Evolutionary conservation across 2,329 filamentous ascomycete species (phyloP).

Genomic region (Cytospora piceicola): DNA sequence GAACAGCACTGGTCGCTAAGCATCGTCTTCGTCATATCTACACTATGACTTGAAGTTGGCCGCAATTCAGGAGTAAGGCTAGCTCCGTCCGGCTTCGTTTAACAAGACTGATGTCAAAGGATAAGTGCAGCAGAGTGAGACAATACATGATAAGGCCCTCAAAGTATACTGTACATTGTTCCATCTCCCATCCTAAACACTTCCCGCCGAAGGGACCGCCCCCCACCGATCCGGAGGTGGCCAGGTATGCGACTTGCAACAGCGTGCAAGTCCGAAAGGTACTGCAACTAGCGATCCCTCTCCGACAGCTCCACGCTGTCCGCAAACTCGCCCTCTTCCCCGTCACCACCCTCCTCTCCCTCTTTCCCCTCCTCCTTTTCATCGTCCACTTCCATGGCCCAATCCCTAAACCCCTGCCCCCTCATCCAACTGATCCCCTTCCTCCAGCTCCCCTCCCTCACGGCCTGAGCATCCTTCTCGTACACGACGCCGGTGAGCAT

Average conservation of each 20-base stretch:
- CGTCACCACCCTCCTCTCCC: too few relatives aligned
- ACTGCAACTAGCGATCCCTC: constrained; percentile 3
- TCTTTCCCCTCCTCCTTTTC: too few relatives aligned
- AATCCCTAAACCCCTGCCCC: constrained; percentile 77
- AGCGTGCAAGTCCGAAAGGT: not conserved
- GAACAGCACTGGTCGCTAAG: not conserved
- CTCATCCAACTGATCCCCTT: constrained; percentile 75
- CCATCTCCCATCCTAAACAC: not conserved
- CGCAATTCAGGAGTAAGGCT: not conserved
- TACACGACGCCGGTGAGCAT: constrained; percentile 79
- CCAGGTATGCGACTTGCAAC: not conserved
- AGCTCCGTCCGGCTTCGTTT: not conserved
- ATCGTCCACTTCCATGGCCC: constrained; percentile 58
- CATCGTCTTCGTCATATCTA: not conserved
- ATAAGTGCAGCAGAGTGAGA: not conserved
- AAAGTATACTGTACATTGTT: not conserved
- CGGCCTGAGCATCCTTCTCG: constrained; percentile 69
- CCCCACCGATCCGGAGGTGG: not conserved
- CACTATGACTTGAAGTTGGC: not conserved
- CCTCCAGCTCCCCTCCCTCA: constrained; percentile 68
- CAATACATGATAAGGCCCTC: not conserved
- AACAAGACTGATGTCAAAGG: not conserved
- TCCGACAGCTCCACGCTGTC: constrained; percentile 13
- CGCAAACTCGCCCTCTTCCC: constrained; percentile 37
- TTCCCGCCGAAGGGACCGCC: not conserved